phyloP scores from a whole-genome alignment of 441 rosid species.

The Macaranga tanarius region DNA sequence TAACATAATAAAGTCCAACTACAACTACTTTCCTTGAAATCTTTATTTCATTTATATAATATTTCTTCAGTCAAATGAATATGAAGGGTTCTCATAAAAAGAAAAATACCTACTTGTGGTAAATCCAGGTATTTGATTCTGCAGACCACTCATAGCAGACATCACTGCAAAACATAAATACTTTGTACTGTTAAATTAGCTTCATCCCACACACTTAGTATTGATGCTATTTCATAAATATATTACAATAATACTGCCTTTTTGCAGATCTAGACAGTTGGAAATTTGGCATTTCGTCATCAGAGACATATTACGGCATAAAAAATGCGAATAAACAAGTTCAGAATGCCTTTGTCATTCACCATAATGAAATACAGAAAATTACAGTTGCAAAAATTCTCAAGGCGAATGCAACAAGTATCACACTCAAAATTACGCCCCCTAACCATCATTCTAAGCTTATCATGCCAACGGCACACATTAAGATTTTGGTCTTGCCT shows the following conservation, averaged over 20 bases:
- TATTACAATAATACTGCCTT: background rate
- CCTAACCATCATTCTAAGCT: background rate
- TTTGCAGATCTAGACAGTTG: conserved; percentile 3
- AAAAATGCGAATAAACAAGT: background rate
- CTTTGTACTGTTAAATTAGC: conserved; percentile 14
- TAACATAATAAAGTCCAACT: background rate
- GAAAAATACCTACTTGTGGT: conserved; percentile 59
- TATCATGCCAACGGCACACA: background rate
- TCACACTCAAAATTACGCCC: background rate
- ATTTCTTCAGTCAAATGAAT: background rate
- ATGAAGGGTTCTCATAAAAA: conserved; percentile 9
- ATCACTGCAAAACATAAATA: conserved; percentile 66
- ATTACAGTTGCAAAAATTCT: background rate
- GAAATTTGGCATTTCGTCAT: background rate
- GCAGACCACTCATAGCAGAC: conserved; percentile 97
- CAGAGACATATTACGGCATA: background rate
- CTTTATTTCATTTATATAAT: conserved; percentile 1
- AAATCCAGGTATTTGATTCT: conserved; percentile 69
- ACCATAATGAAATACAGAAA: background rate
- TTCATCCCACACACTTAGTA: conserved; percentile 1
- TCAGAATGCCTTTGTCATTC: background rate
- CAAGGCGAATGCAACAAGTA: background rate
- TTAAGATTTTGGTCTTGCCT: background rate
- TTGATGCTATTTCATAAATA: conserved; percentile 1
- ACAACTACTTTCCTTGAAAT: background rate